A percentile compares a stretch with the other conserved stretches of the same genome.
These are phyloP conservation scores for Zoysia pacifica DNA, from an alignment of 176 grass and related monocot genomes.

Conservation along the genomic window DNA sequence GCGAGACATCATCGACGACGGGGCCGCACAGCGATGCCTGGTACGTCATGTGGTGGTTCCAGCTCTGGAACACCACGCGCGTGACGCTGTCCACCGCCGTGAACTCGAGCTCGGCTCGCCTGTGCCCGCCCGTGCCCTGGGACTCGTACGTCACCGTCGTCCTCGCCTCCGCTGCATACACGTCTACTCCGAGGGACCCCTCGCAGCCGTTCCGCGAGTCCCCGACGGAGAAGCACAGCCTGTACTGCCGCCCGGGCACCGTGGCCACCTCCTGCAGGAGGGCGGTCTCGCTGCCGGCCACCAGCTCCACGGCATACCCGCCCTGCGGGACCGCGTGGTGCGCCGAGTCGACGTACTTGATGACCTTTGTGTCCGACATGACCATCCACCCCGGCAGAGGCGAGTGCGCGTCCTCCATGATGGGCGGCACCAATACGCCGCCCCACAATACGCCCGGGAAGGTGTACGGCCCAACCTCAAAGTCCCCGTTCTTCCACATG, in stretches of 20 bases:
- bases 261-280: not conserved
- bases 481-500: slow-evolving; percentile 57
- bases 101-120: not conserved
- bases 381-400: slow-evolving; percentile 51
- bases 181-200: not conserved
- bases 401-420: slow-evolving; percentile 51
- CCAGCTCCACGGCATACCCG: slow-evolving; percentile 53
- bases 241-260: not conserved
- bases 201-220: not conserved
- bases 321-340: slow-evolving; percentile 54
- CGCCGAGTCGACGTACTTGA: slow-evolving; percentile 63
- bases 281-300: slow-evolving; percentile 40
- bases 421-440: slow-evolving; percentile 59
- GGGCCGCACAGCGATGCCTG: not conserved
- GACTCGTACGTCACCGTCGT: not conserved
- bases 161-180: not conserved
- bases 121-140: not conserved
- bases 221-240: not conserved
- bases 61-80: slow-evolving; percentile 9
- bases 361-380: slow-evolving; percentile 53
- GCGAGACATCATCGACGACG: not conserved
- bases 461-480: slow-evolving; percentile 61
- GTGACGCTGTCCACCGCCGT: not conserved
- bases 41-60: not conserved
- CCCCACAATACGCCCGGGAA: slow-evolving; percentile 29